Base-by-base conservation (phyloP, 805 yeast genomes). In the Pichia nanzhaoensis region DNA sequence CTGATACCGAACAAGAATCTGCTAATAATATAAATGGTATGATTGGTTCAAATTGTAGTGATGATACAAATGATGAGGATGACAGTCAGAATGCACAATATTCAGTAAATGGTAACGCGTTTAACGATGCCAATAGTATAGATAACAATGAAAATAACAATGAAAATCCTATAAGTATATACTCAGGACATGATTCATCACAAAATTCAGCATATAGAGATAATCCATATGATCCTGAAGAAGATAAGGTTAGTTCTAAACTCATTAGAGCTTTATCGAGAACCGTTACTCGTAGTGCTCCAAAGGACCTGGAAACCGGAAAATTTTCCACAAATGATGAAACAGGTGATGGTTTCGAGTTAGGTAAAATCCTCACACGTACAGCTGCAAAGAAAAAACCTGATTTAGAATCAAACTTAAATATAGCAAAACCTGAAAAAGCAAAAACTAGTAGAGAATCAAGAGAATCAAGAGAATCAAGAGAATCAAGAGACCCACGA, bases 121-220 rank as follows among this genome's bases (percentile, higher is more conserved):
- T 18, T 34, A 62, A 58, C 37, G 51, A 45, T 17, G 51, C 51
- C 4, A 67, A 66, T 41, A 60, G 56, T 36, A 54, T 55, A 3
- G 55, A 60, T 24, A 18, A 35, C 22, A 43, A 49, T 7, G 61
- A 60, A 37, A 51, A 45, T 16, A 51, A 51, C 3, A 68, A 66
- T 39, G 62, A 58, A 34, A 54, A 55, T 3, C 54, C 60, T 2
- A 61, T 32, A 5, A 31, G 33, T 32, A 22, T 24, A 10, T 44
- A 33, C 24, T 32, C 46, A 3, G 47, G 37, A 6, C 16, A 27
- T 35, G 20, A 35, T 18, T 17, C 31, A 13, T n/a, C 37, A 19
- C 21, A 14, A 48, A n/a, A 48, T 39, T 2, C 33, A 16, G 68
- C 65, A 39, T 60, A 57, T 34, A 54, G 55, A 2, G 55, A 61